phyloP scores from a whole-genome alignment of 345 rosid genomes.

The Lagerstroemia speciosa region DNA sequence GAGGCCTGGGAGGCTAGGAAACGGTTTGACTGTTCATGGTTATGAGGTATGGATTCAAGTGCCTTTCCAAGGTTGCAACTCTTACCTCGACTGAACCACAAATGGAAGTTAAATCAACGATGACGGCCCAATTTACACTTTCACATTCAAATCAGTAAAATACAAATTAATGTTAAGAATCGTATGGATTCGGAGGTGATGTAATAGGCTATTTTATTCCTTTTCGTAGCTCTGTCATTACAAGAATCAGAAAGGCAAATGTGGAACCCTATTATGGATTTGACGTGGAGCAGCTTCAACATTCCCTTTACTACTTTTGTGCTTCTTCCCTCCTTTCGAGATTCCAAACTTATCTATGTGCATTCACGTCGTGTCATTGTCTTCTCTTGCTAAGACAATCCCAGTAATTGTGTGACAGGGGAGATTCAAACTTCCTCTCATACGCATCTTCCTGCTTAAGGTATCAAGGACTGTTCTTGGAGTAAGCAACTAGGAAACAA shows the following conservation, averaged over 20 bases:
- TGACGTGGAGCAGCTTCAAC: background rate
- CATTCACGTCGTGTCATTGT: slow-evolving; percentile 58
- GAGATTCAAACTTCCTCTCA: slow-evolving; percentile 38
- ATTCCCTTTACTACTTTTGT: background rate
- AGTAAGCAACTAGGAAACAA: background rate
- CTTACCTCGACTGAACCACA: slow-evolving; percentile 24
- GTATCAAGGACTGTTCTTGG: slow-evolving; percentile 8
- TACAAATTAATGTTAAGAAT: no score
- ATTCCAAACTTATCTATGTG: slow-evolving; percentile 40
- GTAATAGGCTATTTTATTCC: no score
- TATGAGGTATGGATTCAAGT: no score
- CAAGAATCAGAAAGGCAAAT: background rate
- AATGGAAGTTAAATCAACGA: background rate
- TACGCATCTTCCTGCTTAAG: slow-evolving; percentile 45
- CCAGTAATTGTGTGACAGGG: slow-evolving; percentile 19
- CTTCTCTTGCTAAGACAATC: slow-evolving; percentile 30
- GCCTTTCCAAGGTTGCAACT: slow-evolving; percentile 11
- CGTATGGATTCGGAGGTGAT: no score
- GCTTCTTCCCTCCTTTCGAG: slow-evolving; percentile 19
- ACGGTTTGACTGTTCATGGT: no score
- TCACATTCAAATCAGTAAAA: no score
- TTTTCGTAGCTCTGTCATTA: no score
- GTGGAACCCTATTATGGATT: background rate
- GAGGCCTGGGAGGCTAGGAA: no score
- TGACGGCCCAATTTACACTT: no score